Conservation (phyloP, 306 rosid genomes). For the Sicyos edulis region DNA sequence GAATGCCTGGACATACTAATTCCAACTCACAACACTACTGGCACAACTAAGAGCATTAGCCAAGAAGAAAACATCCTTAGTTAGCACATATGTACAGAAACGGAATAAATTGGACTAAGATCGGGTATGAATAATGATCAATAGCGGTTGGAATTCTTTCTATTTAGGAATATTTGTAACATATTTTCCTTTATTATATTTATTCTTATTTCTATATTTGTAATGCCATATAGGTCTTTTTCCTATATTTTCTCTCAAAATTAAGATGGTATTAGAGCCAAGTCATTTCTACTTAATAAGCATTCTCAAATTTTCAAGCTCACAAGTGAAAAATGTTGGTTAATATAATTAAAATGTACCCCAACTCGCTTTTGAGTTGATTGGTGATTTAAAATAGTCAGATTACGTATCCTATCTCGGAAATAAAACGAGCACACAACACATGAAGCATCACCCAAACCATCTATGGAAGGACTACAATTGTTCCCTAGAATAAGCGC, state of each 20-base stretch:
- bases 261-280: too few relatives aligned
- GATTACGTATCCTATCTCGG: background rate
- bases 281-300: too few relatives aligned
- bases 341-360: too few relatives aligned
- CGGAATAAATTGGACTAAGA: background rate
- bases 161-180: too few relatives aligned
- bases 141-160: too few relatives aligned
- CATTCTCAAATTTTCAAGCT: too few relatives aligned
- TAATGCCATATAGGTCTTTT: too few relatives aligned
- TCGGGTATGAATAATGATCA: background rate
- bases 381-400: background rate
- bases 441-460: background rate
- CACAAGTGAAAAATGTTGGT: too few relatives aligned
- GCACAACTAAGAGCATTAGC: slow-evolving; percentile 1
- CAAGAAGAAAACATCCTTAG: background rate
- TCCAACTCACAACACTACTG: slow-evolving; percentile 1
- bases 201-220: too few relatives aligned
- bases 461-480: background rate
- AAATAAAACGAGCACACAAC: background rate
- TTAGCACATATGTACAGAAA: background rate
- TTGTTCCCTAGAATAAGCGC: slow-evolving; percentile 6
- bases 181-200: too few relatives aligned
- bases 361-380: too few relatives aligned
- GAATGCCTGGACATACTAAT: background rate
- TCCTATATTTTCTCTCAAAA: too few relatives aligned